These are phyloP conservation scores for Vaccinium vitisidaea DNA, from an alignment of 148 eudicot species.

Conservation along the genomic window DNA sequence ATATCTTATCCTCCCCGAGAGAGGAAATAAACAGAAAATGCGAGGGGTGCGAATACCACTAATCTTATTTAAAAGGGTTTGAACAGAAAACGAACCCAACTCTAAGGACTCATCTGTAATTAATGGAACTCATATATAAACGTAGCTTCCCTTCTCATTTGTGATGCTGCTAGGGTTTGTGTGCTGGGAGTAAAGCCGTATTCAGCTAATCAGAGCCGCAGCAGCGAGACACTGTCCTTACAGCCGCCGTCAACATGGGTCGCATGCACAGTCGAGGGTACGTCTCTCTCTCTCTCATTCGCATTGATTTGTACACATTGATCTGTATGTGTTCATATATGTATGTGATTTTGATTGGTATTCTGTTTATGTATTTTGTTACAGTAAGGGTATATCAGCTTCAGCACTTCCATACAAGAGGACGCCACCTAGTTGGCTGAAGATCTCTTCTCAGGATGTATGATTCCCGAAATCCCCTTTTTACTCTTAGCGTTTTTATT, in stretches of 20 bases:
- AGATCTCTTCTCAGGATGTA: constrained; percentile 28
- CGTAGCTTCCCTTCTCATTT: not conserved
- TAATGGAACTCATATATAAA: not conserved
- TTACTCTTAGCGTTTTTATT: not conserved
- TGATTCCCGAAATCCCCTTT: not conserved
- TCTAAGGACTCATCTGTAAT: not conserved
- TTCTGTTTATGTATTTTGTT: not conserved
- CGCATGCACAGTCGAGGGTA: constrained; percentile 36
- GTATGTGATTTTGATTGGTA: not conserved
- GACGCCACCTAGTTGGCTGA: constrained; percentile 33
- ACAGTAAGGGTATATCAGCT: constrained; percentile 34
- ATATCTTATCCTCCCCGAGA: not conserved
- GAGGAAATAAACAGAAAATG: not conserved
- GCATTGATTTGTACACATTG: not conserved
- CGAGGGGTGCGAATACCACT: not conserved
- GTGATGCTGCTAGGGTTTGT: constrained; percentile 14
- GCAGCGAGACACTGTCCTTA: not conserved
- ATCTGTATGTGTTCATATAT: not conserved
- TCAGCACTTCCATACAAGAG: constrained; percentile 35
- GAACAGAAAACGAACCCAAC: not conserved
- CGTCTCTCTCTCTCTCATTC: not conserved
- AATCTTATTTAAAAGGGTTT: not conserved
- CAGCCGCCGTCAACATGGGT: constrained; percentile 24
- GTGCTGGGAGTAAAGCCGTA: not conserved
- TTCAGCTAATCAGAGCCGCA: constrained; percentile 12